Evolutionary conservation across 176 grass and related monocot genomes (phyloP).

Genomic region (Tillandsia leiboldiana): DNA sequence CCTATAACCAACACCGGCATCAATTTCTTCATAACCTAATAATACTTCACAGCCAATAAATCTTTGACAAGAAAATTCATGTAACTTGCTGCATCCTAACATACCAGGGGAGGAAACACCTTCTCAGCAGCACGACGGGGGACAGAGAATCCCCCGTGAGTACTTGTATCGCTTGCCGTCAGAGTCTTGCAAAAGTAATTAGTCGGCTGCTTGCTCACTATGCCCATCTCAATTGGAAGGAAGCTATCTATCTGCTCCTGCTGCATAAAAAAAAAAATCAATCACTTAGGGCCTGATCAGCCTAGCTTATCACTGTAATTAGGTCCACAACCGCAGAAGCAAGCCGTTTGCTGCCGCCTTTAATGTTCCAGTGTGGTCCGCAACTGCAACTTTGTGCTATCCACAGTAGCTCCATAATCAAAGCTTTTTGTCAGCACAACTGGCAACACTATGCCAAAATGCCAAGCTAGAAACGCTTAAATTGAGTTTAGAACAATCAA

Average conservation of each 20-base stretch:
- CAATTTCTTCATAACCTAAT: background rate
- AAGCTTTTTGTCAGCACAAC: no score
- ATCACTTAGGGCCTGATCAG: no score
- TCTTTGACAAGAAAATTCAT: background rate
- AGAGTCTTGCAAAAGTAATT: conserved; percentile 19
- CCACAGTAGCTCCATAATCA: no score
- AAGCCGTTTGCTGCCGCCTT: no score
- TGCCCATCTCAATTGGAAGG: background rate
- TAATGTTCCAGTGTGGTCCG: no score
- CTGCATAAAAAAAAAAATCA: background rate
- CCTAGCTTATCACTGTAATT: no score
- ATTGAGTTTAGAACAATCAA: background rate
- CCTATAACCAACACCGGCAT: background rate
- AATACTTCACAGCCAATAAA: background rate
- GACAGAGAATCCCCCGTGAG: conserved; percentile 13
- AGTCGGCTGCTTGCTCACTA: conserved; percentile 4
- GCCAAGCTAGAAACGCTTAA: background rate
- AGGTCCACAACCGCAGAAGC: no score
- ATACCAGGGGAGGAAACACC: conserved; percentile 12
- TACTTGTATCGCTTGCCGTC: conserved; percentile 17
- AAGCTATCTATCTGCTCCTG: background rate
- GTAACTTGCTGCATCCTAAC: background rate
- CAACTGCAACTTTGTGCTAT: no score
- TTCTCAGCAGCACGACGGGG: conserved; percentile 17
- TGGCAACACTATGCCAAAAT: no score